Conservation (phyloP, 352 stramenopile genomes). For the Phytophthora rubi region DNA sequence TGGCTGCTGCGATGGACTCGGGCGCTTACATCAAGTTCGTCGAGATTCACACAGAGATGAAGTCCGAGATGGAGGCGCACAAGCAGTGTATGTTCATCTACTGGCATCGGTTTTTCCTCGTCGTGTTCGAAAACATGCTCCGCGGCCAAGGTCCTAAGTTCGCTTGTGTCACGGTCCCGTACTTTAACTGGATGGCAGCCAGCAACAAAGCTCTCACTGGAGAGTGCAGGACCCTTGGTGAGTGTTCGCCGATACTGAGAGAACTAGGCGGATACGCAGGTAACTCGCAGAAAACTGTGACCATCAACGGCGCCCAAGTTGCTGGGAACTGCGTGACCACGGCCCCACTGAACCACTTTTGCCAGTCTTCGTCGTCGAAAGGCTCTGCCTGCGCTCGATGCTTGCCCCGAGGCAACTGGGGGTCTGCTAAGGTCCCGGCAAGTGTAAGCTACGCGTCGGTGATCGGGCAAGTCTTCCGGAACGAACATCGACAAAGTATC, state of each 20-base stretch:
- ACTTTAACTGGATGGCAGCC: slow-evolving; percentile 74
- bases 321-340: slow-evolving; percentile 45
- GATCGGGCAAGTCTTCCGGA: slow-evolving; percentile 47
- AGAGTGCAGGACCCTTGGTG: slow-evolving; percentile 48
- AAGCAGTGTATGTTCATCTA: slow-evolving; percentile 80
- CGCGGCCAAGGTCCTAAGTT: slow-evolving; percentile 51
- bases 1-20: slow-evolving; percentile 53
- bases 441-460: slow-evolving; percentile 51
- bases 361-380: slow-evolving; percentile 31
- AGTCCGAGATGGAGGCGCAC: slow-evolving; percentile 52
- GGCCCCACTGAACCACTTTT: slow-evolving; percentile 62
- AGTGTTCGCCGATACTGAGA: slow-evolving; percentile 49
- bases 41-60: slow-evolving; percentile 60
- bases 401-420: slow-evolving; percentile 55
- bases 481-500: slow-evolving; percentile 59
- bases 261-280: slow-evolving; percentile 44
- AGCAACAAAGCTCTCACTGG: slow-evolving; percentile 44
- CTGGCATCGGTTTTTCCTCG: slow-evolving; percentile 74
- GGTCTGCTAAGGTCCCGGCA: slow-evolving; percentile 28
- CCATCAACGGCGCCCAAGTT: slow-evolving; percentile 47
- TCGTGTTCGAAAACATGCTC: slow-evolving; percentile 84
- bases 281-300: slow-evolving; percentile 16
- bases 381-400: slow-evolving; percentile 41
- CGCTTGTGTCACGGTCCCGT: slow-evolving; percentile 74
- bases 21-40: slow-evolving; percentile 61